Base-by-base conservation (phyloP, 1,284 basidiomycete species). In the Tylopilus sp. region DNA sequence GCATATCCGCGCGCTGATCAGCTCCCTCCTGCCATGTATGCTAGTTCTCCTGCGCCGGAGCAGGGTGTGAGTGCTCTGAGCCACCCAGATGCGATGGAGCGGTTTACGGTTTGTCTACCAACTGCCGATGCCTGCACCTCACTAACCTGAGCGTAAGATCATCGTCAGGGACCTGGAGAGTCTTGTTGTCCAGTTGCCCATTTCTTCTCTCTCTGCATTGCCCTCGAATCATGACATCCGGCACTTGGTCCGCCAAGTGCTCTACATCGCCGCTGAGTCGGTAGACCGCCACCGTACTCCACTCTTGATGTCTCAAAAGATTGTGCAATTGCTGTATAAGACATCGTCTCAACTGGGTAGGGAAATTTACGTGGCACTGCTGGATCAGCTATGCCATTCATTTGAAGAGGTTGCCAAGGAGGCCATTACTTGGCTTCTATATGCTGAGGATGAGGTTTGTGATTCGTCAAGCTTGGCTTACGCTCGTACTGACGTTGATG, bases 391-490 rank as follows among this genome's bases (percentile, higher is more conserved):
- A 19, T 99, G 97, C 70, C 84, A 86, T 55, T 74, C 86, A 25
- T 96, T 92, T 55, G 84, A 90, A 59, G 93, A 97, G 61, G 95
- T 97, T 38, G 92, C 90, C 18, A 93, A 93, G 70, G 97, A 99
- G 71, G 97, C 96, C 9, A 90, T 95, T 49, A 92, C 89, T 12
- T 99, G 97, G 97, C 75, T 99, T 44, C 74, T 98, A 42, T 97
- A 95, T 65, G 92, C 96, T 13, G 95, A 99, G 66, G 97, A 99
- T 68, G 91, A 96, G 73, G 91, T 92, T 54, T 53, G 81, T 72
- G 2, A 15, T 43, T 41, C 7, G 23, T 42, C 28, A 1, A 23
- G 23, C 8, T 35, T 33, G 42, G 5, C 48, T 41, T 48, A 39
- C 53, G 41, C 55, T 46, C 23, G 52, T 38, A 44, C 46, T 59